Conservation (phyloP, 805 yeast genomes). For the Candida adriatica region DNA sequence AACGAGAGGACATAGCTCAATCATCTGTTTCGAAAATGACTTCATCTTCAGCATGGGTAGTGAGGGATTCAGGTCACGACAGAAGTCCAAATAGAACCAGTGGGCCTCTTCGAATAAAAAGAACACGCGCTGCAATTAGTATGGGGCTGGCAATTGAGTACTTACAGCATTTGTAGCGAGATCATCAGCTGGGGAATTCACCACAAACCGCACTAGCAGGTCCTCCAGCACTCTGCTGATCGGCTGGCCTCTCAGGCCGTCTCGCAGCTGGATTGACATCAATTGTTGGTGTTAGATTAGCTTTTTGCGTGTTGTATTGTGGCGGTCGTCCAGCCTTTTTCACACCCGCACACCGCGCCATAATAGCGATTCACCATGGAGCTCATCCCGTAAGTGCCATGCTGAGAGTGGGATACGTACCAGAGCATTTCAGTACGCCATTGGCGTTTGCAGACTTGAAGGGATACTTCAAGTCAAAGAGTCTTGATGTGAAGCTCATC, state of each 20-base stretch:
- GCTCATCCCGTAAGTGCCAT: no score
- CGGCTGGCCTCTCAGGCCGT: conserved; percentile 54
- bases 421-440: conserved; percentile 91
- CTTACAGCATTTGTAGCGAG: conserved; percentile 55
- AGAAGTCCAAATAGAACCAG: conserved; percentile 91
- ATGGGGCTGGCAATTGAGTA: conserved; percentile 2
- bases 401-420: conserved; percentile 76
- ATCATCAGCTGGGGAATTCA: conserved; percentile 91
- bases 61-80: conserved; percentile 61
- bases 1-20: conserved; percentile 64
- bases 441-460: conserved; percentile 61
- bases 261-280: conserved; percentile 56
- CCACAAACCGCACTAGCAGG: conserved; percentile 78
- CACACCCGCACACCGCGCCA: conserved; percentile 9
- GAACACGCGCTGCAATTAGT: conserved; percentile 46
- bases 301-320: no score
- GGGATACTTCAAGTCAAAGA: conserved; percentile 43
- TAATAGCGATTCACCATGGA: conserved; percentile 2
- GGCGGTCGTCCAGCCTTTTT: conserved; percentile 4
- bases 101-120: conserved; percentile 98
- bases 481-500: conserved; percentile 50
- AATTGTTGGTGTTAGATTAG: conserved; percentile 2
- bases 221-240: conserved; percentile 77
- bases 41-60: conserved; percentile 77
- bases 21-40: conserved; percentile 59